Percentiles rank a stretch among this genome's conserved stretches.
Conservation (phyloP, 306 rosid genomes). For the Canavalia gladiata region DNA sequence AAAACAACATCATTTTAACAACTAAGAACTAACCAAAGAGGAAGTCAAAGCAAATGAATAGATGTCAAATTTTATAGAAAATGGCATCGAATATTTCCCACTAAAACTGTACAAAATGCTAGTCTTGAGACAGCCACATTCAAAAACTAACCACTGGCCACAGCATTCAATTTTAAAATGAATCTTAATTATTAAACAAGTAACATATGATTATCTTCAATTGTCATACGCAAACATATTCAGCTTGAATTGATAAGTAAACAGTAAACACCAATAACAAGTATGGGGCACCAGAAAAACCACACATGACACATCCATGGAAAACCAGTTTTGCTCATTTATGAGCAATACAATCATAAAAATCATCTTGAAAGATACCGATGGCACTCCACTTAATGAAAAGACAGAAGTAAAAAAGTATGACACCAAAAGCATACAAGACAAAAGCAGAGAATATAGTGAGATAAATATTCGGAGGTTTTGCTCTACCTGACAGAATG, state of each 20-base stretch:
- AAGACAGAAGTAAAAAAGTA: not conserved
- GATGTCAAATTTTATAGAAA: conserved; percentile 2
- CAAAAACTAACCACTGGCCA: not conserved
- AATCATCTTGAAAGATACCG: conserved; percentile 18
- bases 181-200: not conserved
- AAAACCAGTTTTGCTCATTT: conserved; percentile 6
- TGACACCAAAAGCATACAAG: not conserved
- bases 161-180: conserved; percentile 6
- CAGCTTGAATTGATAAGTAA: not conserved
- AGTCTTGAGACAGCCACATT: not conserved
- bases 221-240: not conserved
- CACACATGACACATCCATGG: conserved; percentile 16
- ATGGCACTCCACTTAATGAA: not conserved
- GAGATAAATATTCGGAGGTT: not conserved
- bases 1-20: not conserved
- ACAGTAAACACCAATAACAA: conserved; percentile 22
- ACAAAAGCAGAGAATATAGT: conserved; percentile 14
- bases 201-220: not conserved
- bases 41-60: not conserved
- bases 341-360: conserved; percentile 23
- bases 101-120: not conserved
- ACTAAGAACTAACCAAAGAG: conserved; percentile 2
- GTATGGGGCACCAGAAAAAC: conserved; percentile 21
- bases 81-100: conserved; percentile 1
- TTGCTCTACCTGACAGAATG: conserved; percentile 60